Base-by-base conservation (phyloP, 2,329 filamentous ascomycete genomes). In the Colletotrichum sp. region DNA sequence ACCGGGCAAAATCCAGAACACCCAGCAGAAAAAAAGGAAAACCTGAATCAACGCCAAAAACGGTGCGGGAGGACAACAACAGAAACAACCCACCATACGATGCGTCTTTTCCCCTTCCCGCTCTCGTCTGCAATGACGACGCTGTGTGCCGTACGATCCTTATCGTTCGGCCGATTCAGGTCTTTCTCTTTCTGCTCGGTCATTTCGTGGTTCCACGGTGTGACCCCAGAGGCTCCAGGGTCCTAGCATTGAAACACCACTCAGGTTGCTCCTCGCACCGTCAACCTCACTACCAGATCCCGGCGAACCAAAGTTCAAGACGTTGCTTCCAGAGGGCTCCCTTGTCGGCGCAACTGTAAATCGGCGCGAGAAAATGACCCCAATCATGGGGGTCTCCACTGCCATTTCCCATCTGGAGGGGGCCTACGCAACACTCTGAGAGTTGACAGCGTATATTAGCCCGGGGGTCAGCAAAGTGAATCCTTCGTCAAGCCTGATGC, bases 351-450 rank as follows among this genome's bases (percentile, higher is more conserved):
- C 26, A 63, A 28, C 58, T 65, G 70, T 55, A 26, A 69, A 64
- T 73, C 58, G 64, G 65, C 65, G 24, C 58, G 28, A 76, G 70
- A 73, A 60, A 76, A 74, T 76, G 64, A 65, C 28, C 34, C 18
- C 63, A 72, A 72, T 75, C 65, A 76, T 73, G 74, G 71, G 70
- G 57, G 34, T 24, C 43, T 43, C 74, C 74, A 76, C 74, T 38
- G 64, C 71, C 60, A 76, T 76, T 74, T 76, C 74, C 64, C 72
- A 28, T 30, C 63, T n/a, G 34, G 48, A 61, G 26, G 43, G 24
- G 55, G 43, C 24, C 30, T 57, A 55, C 57, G 58, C 67, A 66
- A 66, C n/a, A 38, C 55, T 57, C 18, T 52, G 30, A 57, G 15
- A 67, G 69, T n/a, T 38, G 55, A 36, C 55, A 43, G 43, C n/a